Evolutionary conservation across 305 asterid species (phyloP).

Genomic region (Rubia tinctorum): DNA sequence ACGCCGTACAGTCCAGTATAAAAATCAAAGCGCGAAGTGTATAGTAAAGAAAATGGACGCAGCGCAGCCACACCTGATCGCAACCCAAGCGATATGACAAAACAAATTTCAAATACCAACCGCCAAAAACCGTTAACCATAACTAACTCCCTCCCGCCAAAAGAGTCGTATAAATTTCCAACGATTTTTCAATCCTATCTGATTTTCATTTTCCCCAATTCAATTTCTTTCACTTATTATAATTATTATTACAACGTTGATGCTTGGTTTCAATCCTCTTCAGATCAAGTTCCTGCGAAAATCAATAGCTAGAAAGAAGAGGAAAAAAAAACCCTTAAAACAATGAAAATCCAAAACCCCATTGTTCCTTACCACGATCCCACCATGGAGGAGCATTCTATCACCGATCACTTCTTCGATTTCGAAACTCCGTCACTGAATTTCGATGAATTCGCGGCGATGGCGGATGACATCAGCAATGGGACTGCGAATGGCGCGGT

Average conservation of each 20-base stretch:
- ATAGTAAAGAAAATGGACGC: not conserved
- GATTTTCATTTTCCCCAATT: not conserved
- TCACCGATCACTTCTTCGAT: conserved; percentile 18
- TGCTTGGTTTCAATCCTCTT: conserved; percentile 41
- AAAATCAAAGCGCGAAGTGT: not conserved
- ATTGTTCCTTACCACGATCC: conserved; percentile 17
- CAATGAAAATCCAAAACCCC: conserved; percentile 34
- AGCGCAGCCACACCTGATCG: not conserved
- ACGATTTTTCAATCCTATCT: not conserved
- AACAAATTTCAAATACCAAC: conserved; percentile 2
- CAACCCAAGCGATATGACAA: not conserved
- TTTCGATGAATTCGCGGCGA: conserved; percentile 7
- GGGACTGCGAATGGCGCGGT: not conserved
- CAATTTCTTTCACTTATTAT: not conserved
- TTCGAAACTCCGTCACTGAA: conserved; percentile 17
- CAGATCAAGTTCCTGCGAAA: conserved; percentile 45
- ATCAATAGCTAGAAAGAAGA: not conserved
- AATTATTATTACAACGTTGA: conserved; percentile 19
- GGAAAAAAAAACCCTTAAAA: too few relatives aligned
- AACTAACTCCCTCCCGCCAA: conserved; percentile 20
- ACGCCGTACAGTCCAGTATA: not conserved
- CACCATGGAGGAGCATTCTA: conserved; percentile 14
- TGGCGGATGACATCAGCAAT: conserved; percentile 20
- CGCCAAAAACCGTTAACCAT: conserved; percentile 28
- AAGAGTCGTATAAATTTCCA: not conserved